Base-by-base conservation (phyloP, 1,284 basidiomycete species). In the Apiotrichum mycotoxinovorans region DNA sequence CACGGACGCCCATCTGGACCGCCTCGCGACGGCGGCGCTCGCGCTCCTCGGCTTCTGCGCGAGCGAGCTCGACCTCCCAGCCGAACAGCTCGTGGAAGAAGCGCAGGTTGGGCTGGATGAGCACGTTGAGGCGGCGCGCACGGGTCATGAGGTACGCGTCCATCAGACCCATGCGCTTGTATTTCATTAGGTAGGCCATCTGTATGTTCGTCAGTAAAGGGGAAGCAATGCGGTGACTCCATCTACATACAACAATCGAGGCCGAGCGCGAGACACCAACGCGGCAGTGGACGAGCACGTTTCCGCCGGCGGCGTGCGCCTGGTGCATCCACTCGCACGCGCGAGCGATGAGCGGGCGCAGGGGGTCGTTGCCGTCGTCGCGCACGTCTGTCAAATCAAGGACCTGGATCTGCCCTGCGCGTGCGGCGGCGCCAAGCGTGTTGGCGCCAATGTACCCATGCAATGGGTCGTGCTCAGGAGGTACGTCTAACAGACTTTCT, bases 111-210 rank as follows among this genome's bases (percentile, higher is more conserved):
- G 93, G 93, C 79, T 97, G 93, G 64, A 96, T 95, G 60, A 93
- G 81, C 51, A 93, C 87, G 55, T 76, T 78, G 57, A 79, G 62
- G 11, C 74, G 61, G 45, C 73, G 58, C 22, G 71, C 73, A 30
- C 76, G 66, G 10, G 73, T 75, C 58, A 75, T 60, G 64, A 98
- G 82, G 78, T 97, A 98, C 25, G 92, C 90, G 69, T 94, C 91
- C 62, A 94, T 90, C 53, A 98, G 84, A 42, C 88, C 86, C 52
- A 96, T 80, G 42, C 83, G 80, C n/a, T 93, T 84, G 71, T 94
- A 85, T 71, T 93, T 89, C 93, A 97, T 97, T 67, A 96, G 88
- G 76, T 97, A 97, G 11, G 94, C 95, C 70, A 98, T 94, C 83
- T 78, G 56, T 22, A 18, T 27, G 42, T 46, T 33, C 20, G 35